These are phyloP conservation scores for Beauveria asiatica DNA, from an alignment of 2,329 filamentous ascomycete genomes.

Conservation along the genomic window DNA sequence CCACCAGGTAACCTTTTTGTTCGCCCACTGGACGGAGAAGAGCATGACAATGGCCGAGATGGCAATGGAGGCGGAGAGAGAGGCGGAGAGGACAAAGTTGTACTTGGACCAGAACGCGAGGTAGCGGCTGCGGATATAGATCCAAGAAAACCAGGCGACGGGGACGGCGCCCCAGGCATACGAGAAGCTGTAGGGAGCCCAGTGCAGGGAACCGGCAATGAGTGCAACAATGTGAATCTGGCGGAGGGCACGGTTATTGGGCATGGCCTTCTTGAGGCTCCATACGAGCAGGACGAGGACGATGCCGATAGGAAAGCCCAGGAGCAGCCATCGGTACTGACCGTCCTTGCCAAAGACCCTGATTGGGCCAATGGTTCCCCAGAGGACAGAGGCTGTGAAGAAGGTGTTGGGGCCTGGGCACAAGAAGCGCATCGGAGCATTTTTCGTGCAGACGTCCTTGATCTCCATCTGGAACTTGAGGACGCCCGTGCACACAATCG, in stretches of 20 bases:
- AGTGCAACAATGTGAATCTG: slow-evolving; percentile 35
- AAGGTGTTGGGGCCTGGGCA: slow-evolving; percentile 32
- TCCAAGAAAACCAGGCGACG: slow-evolving; percentile 39
- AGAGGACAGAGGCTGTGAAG: slow-evolving; percentile 36
- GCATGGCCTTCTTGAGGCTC: slow-evolving; percentile 25
- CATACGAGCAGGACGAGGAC: slow-evolving; percentile 28
- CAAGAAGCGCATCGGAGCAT: slow-evolving; percentile 27
- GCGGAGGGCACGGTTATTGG: slow-evolving; percentile 24
- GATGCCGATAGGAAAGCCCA: slow-evolving; percentile 33
- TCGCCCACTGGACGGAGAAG: slow-evolving; percentile 35
- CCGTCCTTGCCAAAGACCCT: slow-evolving; percentile 33
- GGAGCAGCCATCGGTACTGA: slow-evolving; percentile 31
- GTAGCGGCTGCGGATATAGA: slow-evolving; percentile 36
- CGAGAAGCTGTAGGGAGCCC: slow-evolving; percentile 36
- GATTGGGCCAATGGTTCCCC: slow-evolving; percentile 35
- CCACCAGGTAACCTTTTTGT: slow-evolving; percentile 35
- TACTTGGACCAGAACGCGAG: slow-evolving; percentile 42
- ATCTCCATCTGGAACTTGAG: slow-evolving; percentile 32
- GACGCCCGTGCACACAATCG: slow-evolving; percentile 35
- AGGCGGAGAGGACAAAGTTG: slow-evolving; percentile 39
- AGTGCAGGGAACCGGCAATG: slow-evolving; percentile 30
- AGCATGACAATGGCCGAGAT: slow-evolving; percentile 39
- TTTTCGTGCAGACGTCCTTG: slow-evolving; percentile 27
- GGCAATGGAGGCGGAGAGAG: slow-evolving; percentile 36
- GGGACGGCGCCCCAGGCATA: slow-evolving; percentile 40